Conservation (phyloP, 2,329 filamentous ascomycete species). For the Phialophora chinensis region DNA sequence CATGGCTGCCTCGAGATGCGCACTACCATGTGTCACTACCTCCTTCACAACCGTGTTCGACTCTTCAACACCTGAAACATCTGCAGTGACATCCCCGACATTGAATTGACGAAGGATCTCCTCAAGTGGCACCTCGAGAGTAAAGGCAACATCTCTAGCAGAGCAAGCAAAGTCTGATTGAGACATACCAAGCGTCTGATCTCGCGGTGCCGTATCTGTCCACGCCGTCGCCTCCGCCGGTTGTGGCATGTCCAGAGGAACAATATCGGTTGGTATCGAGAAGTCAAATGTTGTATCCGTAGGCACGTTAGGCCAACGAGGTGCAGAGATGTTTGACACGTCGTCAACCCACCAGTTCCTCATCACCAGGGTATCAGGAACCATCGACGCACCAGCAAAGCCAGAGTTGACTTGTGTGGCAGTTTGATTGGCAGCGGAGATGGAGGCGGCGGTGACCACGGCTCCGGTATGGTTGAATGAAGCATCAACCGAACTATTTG, state of each 20-base stretch:
- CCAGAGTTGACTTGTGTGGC: not conserved
- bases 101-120: not conserved
- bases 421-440: not conserved
- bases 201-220: not conserved
- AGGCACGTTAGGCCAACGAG: too few species aligned
- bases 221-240: too few species aligned
- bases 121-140: not conserved
- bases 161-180: not conserved
- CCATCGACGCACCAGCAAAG: not conserved
- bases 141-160: not conserved
- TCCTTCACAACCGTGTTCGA: not conserved
- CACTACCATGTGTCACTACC: not conserved
- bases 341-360: not conserved
- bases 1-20: not conserved
- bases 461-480: not conserved
- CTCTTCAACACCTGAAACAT: not conserved
- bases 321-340: not conserved
- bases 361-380: not conserved
- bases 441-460: not conserved
- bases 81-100: not conserved
- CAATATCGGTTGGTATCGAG: not conserved
- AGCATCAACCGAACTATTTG: not conserved
- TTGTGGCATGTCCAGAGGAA: not conserved
- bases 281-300: not conserved
- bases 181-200: not conserved